These are phyloP conservation scores for Puccinia polysora DNA, from an alignment of 1,284 basidiomycete species.

Conservation along the genomic window DNA sequence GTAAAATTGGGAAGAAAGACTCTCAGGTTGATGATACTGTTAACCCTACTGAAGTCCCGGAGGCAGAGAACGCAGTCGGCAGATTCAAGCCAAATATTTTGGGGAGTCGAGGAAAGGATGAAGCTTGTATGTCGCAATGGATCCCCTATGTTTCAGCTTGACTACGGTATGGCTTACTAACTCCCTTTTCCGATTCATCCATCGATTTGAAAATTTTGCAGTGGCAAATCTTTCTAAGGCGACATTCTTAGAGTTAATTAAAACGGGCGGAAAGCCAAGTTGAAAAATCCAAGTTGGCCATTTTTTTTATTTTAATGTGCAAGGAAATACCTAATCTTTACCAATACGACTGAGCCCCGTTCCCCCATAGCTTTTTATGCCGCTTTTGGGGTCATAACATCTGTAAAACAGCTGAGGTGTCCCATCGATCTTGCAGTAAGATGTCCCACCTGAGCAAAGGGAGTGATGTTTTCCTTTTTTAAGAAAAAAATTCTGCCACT, in stretches of 20 bases:
- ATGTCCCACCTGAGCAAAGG: too few species aligned
- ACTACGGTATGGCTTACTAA: not conserved
- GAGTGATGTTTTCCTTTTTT: too few species aligned
- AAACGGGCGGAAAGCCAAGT: slow-evolving; percentile 27
- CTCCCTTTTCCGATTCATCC: not conserved
- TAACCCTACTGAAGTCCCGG: slow-evolving; percentile 6
- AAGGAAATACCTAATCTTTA: too few species aligned
- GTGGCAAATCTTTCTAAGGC: slow-evolving; percentile 52
- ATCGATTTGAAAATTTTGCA: slow-evolving; percentile 26
- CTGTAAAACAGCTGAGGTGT: too few species aligned
- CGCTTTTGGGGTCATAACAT: too few species aligned
- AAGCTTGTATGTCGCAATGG: slow-evolving; percentile 48
- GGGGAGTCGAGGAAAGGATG: slow-evolving; percentile 50
- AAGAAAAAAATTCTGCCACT: too few species aligned
- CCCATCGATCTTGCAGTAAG: too few species aligned
- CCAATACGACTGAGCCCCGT: too few species aligned
- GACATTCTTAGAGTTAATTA: slow-evolving; percentile 51
- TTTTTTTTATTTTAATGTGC: not conserved
- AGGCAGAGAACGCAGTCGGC: slow-evolving; percentile 11
- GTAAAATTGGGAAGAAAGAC: slow-evolving; percentile 3
- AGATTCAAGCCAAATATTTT: slow-evolving; percentile 49
- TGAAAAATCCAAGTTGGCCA: too few species aligned
- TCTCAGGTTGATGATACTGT: slow-evolving; percentile 15
- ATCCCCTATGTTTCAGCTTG: not conserved
- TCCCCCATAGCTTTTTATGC: too few species aligned